Percentiles rank a stretch among this genome's conserved stretches.
Conservation (phyloP, 257 asterid genomes). For the Solanum sejunctum region DNA sequence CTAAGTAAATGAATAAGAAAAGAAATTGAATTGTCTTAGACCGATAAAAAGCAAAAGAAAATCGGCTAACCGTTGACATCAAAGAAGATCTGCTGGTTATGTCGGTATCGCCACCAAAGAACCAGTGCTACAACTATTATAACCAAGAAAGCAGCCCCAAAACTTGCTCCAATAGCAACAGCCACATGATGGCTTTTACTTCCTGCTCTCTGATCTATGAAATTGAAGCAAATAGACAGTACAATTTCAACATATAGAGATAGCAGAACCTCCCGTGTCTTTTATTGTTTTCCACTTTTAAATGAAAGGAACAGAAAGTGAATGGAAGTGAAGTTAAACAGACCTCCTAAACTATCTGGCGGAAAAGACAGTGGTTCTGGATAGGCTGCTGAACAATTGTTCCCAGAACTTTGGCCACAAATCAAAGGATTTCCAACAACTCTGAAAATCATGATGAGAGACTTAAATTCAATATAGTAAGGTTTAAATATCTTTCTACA, state of each 20-base stretch:
- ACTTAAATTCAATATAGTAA: background rate
- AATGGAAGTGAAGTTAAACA: background rate
- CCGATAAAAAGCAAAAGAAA: background rate
- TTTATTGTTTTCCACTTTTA: background rate
- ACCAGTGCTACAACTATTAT: conserved; percentile 32
- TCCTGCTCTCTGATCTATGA: conserved; percentile 38
- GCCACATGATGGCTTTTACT: conserved; percentile 45
- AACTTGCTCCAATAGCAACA: conserved; percentile 62
- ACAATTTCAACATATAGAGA: background rate
- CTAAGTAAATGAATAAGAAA: background rate
- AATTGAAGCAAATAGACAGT: background rate
- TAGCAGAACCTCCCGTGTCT: background rate
- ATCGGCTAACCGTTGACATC: conserved; percentile 67
- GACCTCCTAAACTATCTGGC: conserved; percentile 53
- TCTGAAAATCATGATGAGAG: conserved; percentile 28
- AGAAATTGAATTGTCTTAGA: background rate
- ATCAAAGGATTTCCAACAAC: conserved; percentile 76
- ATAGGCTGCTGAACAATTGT: conserved; percentile 62
- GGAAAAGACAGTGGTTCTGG: conserved; percentile 83
- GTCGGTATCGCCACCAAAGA: conserved; percentile 74
- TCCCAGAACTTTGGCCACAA: conserved; percentile 52
- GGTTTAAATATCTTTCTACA: background rate
- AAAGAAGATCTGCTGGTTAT: conserved; percentile 85
- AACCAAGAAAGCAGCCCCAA: conserved; percentile 40
- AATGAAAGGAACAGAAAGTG: background rate